Base-by-base conservation (phyloP, 2,329 filamentous ascomycete genomes). In the Thelonectria rubi region DNA sequence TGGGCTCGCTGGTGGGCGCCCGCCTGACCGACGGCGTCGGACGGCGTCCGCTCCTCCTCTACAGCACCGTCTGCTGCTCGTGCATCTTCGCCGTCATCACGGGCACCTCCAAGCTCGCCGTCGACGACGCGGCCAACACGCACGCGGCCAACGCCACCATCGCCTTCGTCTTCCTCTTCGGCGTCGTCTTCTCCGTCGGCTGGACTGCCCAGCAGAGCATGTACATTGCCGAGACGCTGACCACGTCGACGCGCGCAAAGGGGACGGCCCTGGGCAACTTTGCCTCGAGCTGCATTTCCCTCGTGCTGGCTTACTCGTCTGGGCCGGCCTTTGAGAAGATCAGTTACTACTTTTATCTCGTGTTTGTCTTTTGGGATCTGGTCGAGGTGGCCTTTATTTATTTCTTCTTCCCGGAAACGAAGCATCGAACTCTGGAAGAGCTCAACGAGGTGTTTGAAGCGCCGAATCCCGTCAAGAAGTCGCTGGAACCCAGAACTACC, bases 21-120 rank as follows among this genome's bases (percentile, higher is more conserved):
- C 77, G 80, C 14, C 77, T 88, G 51, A 84, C 85, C 1, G 86
- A 88, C 39, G 79, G 80, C 2, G 61, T 88, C 5, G 85, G 86
- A n/a, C 84, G 87, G 39, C 83, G 87, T 2, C 83, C 84, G 0
- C 74, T 86, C 5, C 73, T 86, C 14, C 71, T 86, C 4, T 79
- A 77, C 69, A 78, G 78, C 5, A 82, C 80, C 42, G 69, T 82
- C 11, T 81, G 81, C 60, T 78, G 77, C 52, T 81, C 80, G 0
- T 65, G 76, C 62, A 83, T 80, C 68, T 84, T 84, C 49, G 80
- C 80, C 37, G 73, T 82, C 66, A 80, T 84, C 55, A 83, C 81
- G 0, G 81, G 80, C 3, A 82, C 81, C 0, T 79, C 77, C 64
- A 83, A 82, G 66, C 49, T 80, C 21, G 75, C 79, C 0, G 72